A percentile compares a stretch with the other conserved stretches of the same genome.
These are phyloP conservation scores for Linnemannia elongata DNA, from an alignment of 192 early-diverging fungal species.

Conservation along the genomic window DNA sequence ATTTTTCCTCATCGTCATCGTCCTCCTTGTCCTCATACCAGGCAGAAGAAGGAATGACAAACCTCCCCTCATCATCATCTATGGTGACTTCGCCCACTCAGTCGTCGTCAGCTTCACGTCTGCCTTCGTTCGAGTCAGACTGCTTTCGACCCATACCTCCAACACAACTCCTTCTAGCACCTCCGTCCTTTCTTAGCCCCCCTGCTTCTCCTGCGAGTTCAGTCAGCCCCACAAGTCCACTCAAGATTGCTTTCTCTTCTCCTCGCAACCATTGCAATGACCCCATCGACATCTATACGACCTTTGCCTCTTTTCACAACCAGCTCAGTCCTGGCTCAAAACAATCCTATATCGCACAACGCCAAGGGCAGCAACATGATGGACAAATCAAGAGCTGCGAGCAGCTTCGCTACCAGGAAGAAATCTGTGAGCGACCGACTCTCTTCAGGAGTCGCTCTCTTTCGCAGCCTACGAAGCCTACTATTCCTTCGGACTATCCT, in stretches of 20 bases:
- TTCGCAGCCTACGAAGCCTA: background rate
- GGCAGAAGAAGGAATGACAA: conserved; percentile 10
- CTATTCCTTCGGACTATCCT: background rate
- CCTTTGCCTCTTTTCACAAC: conserved; percentile 24
- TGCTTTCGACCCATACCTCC: background rate
- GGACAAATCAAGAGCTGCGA: background rate
- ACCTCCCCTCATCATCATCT: conserved; percentile 8
- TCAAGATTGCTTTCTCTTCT: conserved; percentile 20
- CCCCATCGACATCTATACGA: background rate
- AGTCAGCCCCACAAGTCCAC: conserved; percentile 18
- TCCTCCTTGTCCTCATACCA: conserved; percentile 8
- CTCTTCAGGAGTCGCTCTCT: conserved; percentile 16
- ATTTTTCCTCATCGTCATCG: conserved; percentile 1
- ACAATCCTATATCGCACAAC: background rate
- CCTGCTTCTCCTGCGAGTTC: conserved; percentile 3
- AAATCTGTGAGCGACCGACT: background rate
- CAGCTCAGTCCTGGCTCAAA: conserved; percentile 18
- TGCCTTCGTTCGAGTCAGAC: background rate
- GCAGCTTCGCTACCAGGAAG: background rate
- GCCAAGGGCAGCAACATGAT: background rate
- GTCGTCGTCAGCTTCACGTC: background rate
- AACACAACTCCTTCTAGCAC: background rate
- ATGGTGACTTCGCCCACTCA: conserved; percentile 15
- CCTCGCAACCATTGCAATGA: conserved; percentile 13
- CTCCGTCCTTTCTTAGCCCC: background rate